Evolutionary conservation across 805 yeast species (phyloP).

Genomic region (Yarrowia deformans): DNA sequence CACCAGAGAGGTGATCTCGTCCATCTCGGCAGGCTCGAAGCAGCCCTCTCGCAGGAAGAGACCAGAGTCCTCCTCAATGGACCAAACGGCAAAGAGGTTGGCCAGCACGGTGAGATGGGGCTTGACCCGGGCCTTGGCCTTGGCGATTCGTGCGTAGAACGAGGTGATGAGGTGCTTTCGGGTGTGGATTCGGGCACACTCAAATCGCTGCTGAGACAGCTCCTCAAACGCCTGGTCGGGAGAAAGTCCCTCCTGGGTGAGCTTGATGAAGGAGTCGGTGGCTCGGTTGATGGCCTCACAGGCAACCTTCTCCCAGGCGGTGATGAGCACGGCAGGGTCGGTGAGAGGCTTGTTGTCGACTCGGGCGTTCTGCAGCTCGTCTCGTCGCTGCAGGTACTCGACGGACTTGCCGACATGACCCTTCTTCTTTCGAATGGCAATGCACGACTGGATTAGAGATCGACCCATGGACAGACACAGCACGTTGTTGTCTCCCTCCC

Average conservation of each 20-base stretch:
- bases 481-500: slow-evolving; percentile 97
- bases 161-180: slow-evolving; percentile 51
- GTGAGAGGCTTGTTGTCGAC: slow-evolving; percentile 45
- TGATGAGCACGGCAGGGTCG: slow-evolving; percentile 46
- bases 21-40: slow-evolving; percentile 59
- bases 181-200: slow-evolving; percentile 53
- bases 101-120: slow-evolving; percentile 63
- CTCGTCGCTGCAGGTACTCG: slow-evolving; percentile 52
- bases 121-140: slow-evolving; percentile 54
- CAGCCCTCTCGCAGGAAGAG: slow-evolving; percentile 71
- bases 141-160: slow-evolving; percentile 51
- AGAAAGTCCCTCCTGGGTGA: slow-evolving; percentile 45
- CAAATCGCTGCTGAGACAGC: slow-evolving; percentile 54
- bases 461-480: slow-evolving; percentile 85
- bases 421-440: slow-evolving; percentile 54
- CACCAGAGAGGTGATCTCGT: slow-evolving; percentile 54
- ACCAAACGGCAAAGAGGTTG: slow-evolving; percentile 67
- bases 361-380: slow-evolving; percentile 41
- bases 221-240: slow-evolving; percentile 52
- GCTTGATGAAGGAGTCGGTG: slow-evolving; percentile 47
- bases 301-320: slow-evolving; percentile 53
- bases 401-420: slow-evolving; percentile 56
- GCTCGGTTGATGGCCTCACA: slow-evolving; percentile 50
- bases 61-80: slow-evolving; percentile 76
- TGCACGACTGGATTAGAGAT: slow-evolving; percentile 64